phyloP scores from a whole-genome alignment of 2,329 filamentous ascomycete genomes.

The Ceratocystis colombiana region DNA sequence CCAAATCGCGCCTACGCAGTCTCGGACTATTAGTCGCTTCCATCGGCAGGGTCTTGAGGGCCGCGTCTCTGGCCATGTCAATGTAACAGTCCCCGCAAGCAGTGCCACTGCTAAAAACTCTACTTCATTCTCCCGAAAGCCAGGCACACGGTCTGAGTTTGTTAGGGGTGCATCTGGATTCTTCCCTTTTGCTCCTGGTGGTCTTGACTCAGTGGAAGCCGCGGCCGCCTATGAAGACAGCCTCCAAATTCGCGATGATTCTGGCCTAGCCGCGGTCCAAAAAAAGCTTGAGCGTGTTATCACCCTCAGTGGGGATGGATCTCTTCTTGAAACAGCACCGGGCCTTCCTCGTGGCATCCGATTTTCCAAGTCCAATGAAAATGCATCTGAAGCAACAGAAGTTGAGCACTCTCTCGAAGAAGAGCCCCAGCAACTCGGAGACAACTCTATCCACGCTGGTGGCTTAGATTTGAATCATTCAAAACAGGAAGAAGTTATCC shows the following conservation, averaged over 20 bases:
- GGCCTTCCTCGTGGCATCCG: slow-evolving; percentile 71
- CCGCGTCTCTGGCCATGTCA: slow-evolving; percentile 82
- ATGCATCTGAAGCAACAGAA: slow-evolving; percentile 51
- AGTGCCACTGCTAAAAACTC: slow-evolving; percentile 92
- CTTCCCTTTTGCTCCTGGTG: slow-evolving; percentile 87
- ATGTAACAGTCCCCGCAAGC: slow-evolving; percentile 81
- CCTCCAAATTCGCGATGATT: slow-evolving; percentile 32
- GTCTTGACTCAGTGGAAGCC: slow-evolving; percentile 75
- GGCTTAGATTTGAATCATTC: background rate
- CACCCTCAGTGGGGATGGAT: slow-evolving; percentile 64
- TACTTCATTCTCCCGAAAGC: slow-evolving; percentile 77
- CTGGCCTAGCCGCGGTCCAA: slow-evolving; percentile 30
- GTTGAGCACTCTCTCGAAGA: slow-evolving; percentile 42
- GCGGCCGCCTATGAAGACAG: slow-evolving; percentile 77
- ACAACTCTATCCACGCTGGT: background rate
- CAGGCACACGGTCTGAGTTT: slow-evolving; percentile 77
- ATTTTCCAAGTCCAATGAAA: slow-evolving; percentile 53
- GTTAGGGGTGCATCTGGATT: slow-evolving; percentile 87
- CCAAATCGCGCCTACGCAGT: slow-evolving; percentile 79
- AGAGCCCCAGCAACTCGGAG: slow-evolving; percentile 35
- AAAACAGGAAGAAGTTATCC: background rate
- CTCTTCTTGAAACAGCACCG: slow-evolving; percentile 70
- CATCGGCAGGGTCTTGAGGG: slow-evolving; percentile 85
- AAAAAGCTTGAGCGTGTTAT: slow-evolving; percentile 74
- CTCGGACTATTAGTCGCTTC: slow-evolving; percentile 88